phyloP scores from a whole-genome alignment of 164 flowering plant genomes.

The Macadamia tetraphylla region DNA sequence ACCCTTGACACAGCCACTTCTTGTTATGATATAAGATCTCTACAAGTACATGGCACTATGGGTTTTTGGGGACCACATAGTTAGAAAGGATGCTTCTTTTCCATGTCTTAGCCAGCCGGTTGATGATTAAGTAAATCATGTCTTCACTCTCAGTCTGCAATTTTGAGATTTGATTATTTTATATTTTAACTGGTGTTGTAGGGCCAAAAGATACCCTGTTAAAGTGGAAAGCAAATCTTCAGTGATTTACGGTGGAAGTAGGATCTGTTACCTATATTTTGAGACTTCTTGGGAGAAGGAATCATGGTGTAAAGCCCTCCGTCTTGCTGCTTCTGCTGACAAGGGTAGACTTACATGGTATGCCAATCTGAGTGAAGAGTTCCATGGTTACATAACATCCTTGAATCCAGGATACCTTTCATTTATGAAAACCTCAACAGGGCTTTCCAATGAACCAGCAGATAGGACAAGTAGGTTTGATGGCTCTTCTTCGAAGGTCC shows the following conservation, averaged over 20 bases:
- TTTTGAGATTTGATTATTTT: conserved; percentile 4
- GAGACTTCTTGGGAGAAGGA: conserved; percentile 98
- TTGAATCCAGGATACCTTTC: conserved; percentile 67
- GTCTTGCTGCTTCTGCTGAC: conserved; percentile 64
- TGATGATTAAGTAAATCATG: background rate
- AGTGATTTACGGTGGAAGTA: conserved; percentile 49
- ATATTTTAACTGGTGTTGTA: conserved; percentile 19
- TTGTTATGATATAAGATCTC: background rate
- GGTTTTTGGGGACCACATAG: background rate
- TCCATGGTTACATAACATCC: conserved; percentile 51
- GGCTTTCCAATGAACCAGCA: conserved; percentile 30
- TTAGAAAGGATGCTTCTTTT: background rate
- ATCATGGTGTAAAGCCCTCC: conserved; percentile 96
- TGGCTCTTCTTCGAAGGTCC: conserved; percentile 75
- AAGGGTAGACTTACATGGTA: conserved; percentile 45
- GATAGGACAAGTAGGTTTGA: conserved; percentile 43
- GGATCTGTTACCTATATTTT: conserved; percentile 50
- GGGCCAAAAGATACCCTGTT: conserved; percentile 90
- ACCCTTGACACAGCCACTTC: background rate
- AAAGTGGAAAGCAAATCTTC: conserved; percentile 61
- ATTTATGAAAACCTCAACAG: conserved; percentile 55
- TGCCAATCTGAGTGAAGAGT: conserved; percentile 46
- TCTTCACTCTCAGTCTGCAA: background rate
- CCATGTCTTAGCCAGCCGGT: background rate
- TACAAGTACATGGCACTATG: background rate